phyloP scores from a whole-genome alignment of 306 rosid species.

The Oxytropis ochrocephala region DNA sequence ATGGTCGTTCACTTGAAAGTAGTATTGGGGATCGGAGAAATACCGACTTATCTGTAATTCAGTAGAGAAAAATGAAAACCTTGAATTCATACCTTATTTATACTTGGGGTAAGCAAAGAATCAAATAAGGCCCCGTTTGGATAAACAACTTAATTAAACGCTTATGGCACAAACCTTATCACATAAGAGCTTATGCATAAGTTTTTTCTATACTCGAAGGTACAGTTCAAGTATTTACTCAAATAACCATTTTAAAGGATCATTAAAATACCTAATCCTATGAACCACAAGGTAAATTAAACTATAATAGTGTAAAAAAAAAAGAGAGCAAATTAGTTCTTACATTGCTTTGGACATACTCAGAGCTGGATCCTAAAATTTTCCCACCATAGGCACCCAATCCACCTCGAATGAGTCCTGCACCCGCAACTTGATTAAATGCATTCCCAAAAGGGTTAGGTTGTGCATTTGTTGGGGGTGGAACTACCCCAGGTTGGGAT shows the following conservation, averaged over 20 bases:
- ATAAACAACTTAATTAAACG: too few species aligned
- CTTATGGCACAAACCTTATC: too few species aligned
- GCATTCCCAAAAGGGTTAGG: constrained; percentile 88
- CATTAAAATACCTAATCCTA: not conserved
- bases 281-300: not conserved
- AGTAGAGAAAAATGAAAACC: constrained; percentile 12
- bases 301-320: not conserved
- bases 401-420: constrained; percentile 93
- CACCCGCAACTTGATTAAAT: constrained; percentile 75
- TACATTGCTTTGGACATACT: constrained; percentile 99
- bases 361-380: constrained; percentile 88
- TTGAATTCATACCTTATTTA: not conserved
- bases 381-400: constrained; percentile 95
- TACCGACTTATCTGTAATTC: constrained; percentile 74
- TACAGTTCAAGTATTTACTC: not conserved
- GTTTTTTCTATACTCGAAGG: too few species aligned
- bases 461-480: constrained; percentile 44
- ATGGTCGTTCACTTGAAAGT: constrained; percentile 95
- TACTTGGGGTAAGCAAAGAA: not conserved
- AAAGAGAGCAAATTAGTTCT: constrained; percentile 43
- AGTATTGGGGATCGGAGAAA: constrained; percentile 95
- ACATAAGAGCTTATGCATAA: too few species aligned
- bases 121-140: too few species aligned
- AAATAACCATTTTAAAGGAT: not conserved
- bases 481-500: constrained; percentile 50